Evolutionary conservation across 129 eudicot genomes (phyloP).

Genomic region (Arctium minus): DNA sequence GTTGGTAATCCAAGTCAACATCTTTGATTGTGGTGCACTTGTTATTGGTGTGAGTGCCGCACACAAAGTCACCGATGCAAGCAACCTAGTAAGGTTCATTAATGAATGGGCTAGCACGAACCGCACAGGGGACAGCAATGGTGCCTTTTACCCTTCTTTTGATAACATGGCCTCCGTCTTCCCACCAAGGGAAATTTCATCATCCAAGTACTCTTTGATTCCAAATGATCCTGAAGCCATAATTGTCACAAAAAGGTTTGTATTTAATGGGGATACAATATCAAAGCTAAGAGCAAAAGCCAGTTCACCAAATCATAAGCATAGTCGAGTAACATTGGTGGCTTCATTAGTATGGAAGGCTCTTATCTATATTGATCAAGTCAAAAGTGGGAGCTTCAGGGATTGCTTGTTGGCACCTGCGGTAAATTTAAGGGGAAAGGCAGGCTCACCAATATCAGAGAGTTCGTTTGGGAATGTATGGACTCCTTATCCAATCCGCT

Average conservation of each 20-base stretch:
- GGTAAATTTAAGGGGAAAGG: slow-evolving; percentile 22
- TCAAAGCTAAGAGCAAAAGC: slow-evolving; percentile 22
- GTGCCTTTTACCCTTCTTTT: not conserved
- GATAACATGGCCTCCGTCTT: slow-evolving; percentile 21
- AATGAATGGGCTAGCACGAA: slow-evolving; percentile 33
- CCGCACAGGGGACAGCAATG: not conserved
- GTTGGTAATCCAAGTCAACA: slow-evolving; percentile 40
- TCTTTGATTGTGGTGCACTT: slow-evolving; percentile 45
- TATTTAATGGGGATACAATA: slow-evolving; percentile 9
- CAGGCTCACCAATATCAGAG: not conserved
- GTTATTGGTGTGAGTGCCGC: slow-evolving; percentile 42
- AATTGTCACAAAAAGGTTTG: slow-evolving; percentile 11
- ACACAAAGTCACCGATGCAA: slow-evolving; percentile 41
- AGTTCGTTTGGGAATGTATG: slow-evolving; percentile 29
- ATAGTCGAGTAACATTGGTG: slow-evolving; percentile 32
- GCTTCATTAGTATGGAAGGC: slow-evolving; percentile 26
- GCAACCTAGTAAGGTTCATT: slow-evolving; percentile 23
- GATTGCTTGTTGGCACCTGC: slow-evolving; percentile 25
- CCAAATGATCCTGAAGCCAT: not conserved
- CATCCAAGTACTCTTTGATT: not conserved
- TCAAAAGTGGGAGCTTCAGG: slow-evolving; percentile 11
- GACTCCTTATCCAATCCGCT: slow-evolving; percentile 22
- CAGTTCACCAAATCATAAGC: not conserved
- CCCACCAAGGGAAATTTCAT: slow-evolving; percentile 4
- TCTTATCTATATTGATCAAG: slow-evolving; percentile 12